Base-by-base conservation (phyloP, 1,284 basidiomycete genomes). In the Gomphus bonarii region DNA sequence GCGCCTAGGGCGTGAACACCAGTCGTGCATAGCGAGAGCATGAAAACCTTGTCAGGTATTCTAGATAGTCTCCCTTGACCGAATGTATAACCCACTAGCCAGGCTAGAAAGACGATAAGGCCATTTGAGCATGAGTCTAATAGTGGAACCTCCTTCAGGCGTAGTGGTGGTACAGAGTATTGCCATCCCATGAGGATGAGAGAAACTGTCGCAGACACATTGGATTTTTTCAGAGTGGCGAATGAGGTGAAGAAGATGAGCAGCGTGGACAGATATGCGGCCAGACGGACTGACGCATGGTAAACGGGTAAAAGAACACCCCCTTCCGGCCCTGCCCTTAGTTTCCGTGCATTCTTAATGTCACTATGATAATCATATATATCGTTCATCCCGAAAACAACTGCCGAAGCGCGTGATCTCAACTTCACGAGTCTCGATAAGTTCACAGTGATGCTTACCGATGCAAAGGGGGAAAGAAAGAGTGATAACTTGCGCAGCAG, bases 331-430 rank as follows among this genome's bases (percentile, higher is more conserved):
- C 60, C 59, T n/a, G 57, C 55, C 28, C 46, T 58, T 4, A 59
- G 51, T 54, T 66, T 66, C 25, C 65, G 60, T n/a, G 63, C 61
- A 51, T 66, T 65, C 1, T 55, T 61, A 12, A 62, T 31, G 54
- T 66, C 65, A 18, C 61, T 63, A 10, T 58, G 56, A 49, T 65
- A 65, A 43, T 66, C 65, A 48, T 64, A 62, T 12, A 66, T 60
- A 50, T 66, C 65, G 43, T 66, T 66, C 35, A 66, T 55, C 22
- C 65, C 65, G 49, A 65, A 66, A 3, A 66, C 62, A 58, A 66
- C 65, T 66, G 42, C 5, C 18, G 12, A 16, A 40, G 10, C 11
- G 25, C 35, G 18, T 18, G 16, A n/a, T 18, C 38, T n/a, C 38
- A 40, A n/a, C 16, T 40, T 40, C 16, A 8, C 38, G n/a, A 38